Base-by-base conservation (phyloP, 2,329 filamentous ascomycete genomes). In the Xylariales sp. region DNA sequence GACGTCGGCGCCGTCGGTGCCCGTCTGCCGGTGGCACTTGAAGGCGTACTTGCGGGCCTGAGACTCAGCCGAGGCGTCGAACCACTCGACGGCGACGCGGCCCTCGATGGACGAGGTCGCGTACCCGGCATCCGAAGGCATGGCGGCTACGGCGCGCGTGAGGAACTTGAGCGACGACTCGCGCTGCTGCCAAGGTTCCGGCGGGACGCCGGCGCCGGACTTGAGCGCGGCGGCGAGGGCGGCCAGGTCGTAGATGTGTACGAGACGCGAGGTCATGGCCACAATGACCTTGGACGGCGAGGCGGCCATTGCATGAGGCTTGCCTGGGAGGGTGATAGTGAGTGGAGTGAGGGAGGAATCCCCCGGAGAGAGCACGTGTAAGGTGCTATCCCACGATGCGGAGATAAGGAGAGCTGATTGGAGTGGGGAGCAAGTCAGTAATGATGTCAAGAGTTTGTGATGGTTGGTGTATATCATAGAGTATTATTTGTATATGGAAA, bases 41-140 rank as follows among this genome's bases (percentile, higher is more conserved):
- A 98, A 98, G 12, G 93, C 93, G 61, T 97, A 98, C 62, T 96
- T 97, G 49, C 90, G 79, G 27, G 86, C 84, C 66, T 97, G 90
- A 4, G 86, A 90, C 60, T 91, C 86, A 29, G 81, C 71, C 5
- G 81, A 87, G 13, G 93, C 87, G 57, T 97, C 93, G 59, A 98
- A 97, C 88, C 90, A 97, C 62, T 98, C 93, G 1, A 98, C 93
- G 0, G 90, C 91, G 2, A 98, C 89, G 51, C 93, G 82, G 5
- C 93, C 93, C 59, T 98, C 93, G 53, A 98, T 98, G 53, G 83
- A 90, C 41, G 81, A 88, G 2, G 85, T 91, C 8, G 91, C 90
- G 59, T 97, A 98, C 5, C 93, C 93, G 10, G 85, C 86, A 49
- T 96, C 93, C 53, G 93, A 90, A 12, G 93, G 91, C 93, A 98